Conservation (phyloP, 2,329 filamentous ascomycete species). For the Alternaria sp. region DNA sequence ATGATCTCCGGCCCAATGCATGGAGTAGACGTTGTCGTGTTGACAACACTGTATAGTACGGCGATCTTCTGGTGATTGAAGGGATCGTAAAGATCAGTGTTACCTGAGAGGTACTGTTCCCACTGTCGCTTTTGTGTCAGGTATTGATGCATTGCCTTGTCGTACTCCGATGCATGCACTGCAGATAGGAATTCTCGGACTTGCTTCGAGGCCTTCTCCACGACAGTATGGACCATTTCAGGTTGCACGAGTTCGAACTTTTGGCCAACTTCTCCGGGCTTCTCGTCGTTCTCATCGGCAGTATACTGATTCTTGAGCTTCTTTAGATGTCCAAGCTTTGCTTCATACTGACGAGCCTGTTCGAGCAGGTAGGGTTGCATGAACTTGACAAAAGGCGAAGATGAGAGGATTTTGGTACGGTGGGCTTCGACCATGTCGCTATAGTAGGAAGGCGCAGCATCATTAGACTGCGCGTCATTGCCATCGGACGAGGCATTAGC, state of each 20-base stretch:
- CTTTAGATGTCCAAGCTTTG: slow-evolving; percentile 81
- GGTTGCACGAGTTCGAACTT: slow-evolving; percentile 92
- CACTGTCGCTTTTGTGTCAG: slow-evolving; percentile 93
- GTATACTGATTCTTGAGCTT: slow-evolving; percentile 77
- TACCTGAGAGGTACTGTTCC: slow-evolving; percentile 92
- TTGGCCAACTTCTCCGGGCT: slow-evolving; percentile 58
- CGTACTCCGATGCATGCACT: slow-evolving; percentile 95
- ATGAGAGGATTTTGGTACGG: slow-evolving; percentile 90
- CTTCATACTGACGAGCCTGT: slow-evolving; percentile 89
- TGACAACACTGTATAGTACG: slow-evolving; percentile 91
- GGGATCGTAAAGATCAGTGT: slow-evolving; percentile 89
- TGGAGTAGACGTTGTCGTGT: slow-evolving; percentile 90
- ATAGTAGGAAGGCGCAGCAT: slow-evolving; percentile 90
- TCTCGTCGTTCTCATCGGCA: slow-evolving; percentile 46
- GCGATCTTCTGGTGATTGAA: slow-evolving; percentile 97
- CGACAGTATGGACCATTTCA: slow-evolving; percentile 89
- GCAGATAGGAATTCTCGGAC: slow-evolving; percentile 94
- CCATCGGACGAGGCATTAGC: slow-evolving; percentile 49
- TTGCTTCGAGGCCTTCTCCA: slow-evolving; percentile 80
- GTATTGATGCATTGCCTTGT: slow-evolving; percentile 92
- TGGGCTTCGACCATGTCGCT: slow-evolving; percentile 94
- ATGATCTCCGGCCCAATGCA: slow-evolving; percentile 92
- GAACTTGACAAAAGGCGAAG: slow-evolving; percentile 96
- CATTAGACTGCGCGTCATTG: slow-evolving; percentile 65
- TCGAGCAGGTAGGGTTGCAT: slow-evolving; percentile 92